Percentiles rank a stretch among this genome's conserved stretches.
Conservation (phyloP, 2,329 filamentous ascomycete genomes). For the Dactylellina sp. region DNA sequence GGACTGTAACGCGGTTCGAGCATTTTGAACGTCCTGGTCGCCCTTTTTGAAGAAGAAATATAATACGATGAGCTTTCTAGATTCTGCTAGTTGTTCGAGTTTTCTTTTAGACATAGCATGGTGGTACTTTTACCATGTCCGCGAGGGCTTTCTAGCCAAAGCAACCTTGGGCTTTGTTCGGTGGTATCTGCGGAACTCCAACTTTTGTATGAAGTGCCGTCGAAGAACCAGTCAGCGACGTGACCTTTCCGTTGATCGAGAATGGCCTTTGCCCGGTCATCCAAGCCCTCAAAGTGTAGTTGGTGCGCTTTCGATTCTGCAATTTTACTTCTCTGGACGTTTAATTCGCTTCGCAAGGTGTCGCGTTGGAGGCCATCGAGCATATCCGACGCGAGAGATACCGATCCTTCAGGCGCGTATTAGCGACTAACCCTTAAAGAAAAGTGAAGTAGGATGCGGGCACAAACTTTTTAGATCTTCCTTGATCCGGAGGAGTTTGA, state of each 20-base stretch:
- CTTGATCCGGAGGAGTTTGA: conserved; percentile 13
- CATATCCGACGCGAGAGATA: conserved; percentile 11
- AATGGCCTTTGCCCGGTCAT: conserved; percentile 19
- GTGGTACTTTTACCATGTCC: conserved; percentile 20
- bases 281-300: conserved; percentile 6
- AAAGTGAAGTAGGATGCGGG: neutral
- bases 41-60: conserved; percentile 32
- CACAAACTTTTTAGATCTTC: conserved; percentile 12
- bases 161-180: neutral
- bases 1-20: conserved; percentile 10
- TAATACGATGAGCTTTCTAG: neutral
- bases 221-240: conserved; percentile 26
- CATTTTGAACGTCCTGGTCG: conserved; percentile 16
- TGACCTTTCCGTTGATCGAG: conserved; percentile 21
- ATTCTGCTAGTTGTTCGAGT: neutral
- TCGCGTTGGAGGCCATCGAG: conserved; percentile 13
- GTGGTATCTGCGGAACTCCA: neutral
- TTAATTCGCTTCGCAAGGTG: conserved; percentile 6
- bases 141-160: conserved; percentile 18
- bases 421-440: neutral
- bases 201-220: conserved; percentile 3
- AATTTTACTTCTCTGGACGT: conserved; percentile 7
- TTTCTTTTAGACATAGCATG: conserved; percentile 10
- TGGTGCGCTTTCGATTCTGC: conserved; percentile 8
- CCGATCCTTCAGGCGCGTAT: conserved; percentile 1